phyloP scores from a whole-genome alignment of 169 alveolate species.

The Perkinsus chesapeaki region DNA sequence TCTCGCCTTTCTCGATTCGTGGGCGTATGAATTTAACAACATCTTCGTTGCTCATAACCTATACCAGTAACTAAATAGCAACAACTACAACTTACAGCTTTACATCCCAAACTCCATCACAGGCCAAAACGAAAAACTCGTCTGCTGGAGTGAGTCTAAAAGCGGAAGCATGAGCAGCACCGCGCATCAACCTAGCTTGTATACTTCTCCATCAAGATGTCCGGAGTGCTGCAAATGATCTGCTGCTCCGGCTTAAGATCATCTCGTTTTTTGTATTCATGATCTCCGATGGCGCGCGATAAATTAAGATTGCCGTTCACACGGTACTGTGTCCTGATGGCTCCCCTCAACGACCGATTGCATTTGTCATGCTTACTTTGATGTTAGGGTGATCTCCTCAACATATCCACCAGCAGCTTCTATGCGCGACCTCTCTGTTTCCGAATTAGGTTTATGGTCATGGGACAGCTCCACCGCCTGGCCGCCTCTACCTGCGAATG shows the following conservation, averaged over 20 bases:
- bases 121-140: conserved; percentile 76
- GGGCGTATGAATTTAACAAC: conserved; percentile 7
- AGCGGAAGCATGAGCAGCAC: neutral
- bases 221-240: conserved; percentile 76
- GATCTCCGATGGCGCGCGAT: conserved; percentile 81
- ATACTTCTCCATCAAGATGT: conserved; percentile 39
- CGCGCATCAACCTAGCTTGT: neutral
- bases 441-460: conserved; percentile 84
- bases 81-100: conserved; percentile 8
- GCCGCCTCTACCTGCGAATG: conserved; percentile 37
- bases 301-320: conserved; percentile 76
- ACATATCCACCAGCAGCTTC: conserved; percentile 75
- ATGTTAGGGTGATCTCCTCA: conserved; percentile 29
- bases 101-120: conserved; percentile 89
- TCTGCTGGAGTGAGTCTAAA: conserved; percentile 45
- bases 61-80: neutral
- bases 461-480: conserved; percentile 56
- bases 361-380: neutral
- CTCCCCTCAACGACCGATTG: neutral
- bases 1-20: neutral
- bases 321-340: conserved; percentile 38
- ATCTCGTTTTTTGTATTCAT: conserved; percentile 67
- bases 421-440: conserved; percentile 69
- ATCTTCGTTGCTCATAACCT: conserved; percentile 11
- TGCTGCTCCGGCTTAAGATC: conserved; percentile 59